These are phyloP conservation scores for Marasmius sp. DNA, from an alignment of 1,284 basidiomycete genomes.

Conservation along the genomic window DNA sequence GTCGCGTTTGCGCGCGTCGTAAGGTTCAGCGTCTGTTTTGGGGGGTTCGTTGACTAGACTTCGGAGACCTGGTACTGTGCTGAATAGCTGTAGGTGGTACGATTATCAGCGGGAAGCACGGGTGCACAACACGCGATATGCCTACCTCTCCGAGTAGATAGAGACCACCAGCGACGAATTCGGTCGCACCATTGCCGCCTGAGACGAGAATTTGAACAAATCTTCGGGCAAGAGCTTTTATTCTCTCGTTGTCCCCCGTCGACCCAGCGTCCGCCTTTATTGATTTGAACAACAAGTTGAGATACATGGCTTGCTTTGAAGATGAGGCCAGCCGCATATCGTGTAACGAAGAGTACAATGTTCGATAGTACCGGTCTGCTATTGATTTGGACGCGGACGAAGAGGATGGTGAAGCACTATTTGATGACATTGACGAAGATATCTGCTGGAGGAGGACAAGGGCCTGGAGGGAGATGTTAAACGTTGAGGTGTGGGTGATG, in stretches of 20 bases:
- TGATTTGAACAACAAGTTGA: constrained; percentile 94
- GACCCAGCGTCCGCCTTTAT: constrained; percentile 74
- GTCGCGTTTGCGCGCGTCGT: constrained; percentile 90
- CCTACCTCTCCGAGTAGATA: constrained; percentile 73
- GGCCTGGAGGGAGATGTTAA: constrained; percentile 96
- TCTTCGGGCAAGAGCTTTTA: constrained; percentile 85
- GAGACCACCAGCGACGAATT: constrained; percentile 90
- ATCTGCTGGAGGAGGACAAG: constrained; percentile 93
- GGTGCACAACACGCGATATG: constrained; percentile 3
- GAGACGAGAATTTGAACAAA: constrained; percentile 82
- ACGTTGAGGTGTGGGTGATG: constrained; percentile 92
- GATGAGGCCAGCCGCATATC: constrained; percentile 83
- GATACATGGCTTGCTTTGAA: constrained; percentile 96
- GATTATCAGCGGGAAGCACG: not conserved
- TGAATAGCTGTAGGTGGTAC: constrained; percentile 62
- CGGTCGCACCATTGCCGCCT: constrained; percentile 72
- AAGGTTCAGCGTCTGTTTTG: constrained; percentile 45
- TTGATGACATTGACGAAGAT: constrained; percentile 44
- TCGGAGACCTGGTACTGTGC: constrained; percentile 69
- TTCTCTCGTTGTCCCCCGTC: constrained; percentile 43
- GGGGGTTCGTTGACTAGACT: constrained; percentile 56
- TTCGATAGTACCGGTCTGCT: constrained; percentile 86
- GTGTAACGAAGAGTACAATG: constrained; percentile 86
- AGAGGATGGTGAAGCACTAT: constrained; percentile 35
- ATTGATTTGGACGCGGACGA: constrained; percentile 50